Conservation (phyloP, 208 protist genomes). For the Leishmania martiniquensis region DNA sequence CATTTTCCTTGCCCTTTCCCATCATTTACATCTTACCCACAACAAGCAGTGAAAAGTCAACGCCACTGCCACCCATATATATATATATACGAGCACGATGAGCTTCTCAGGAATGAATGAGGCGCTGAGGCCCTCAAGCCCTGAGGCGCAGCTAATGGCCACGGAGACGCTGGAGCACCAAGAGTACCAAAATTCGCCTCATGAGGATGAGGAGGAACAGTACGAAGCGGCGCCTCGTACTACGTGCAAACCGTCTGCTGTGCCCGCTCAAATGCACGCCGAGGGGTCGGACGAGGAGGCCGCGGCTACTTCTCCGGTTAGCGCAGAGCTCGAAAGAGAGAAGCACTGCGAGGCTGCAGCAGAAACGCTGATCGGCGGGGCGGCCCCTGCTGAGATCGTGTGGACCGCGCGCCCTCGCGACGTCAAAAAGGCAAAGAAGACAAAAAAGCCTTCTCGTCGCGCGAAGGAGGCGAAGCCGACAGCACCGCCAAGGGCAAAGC, state of each 20-base stretch:
- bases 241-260: not conserved
- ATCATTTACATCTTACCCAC: not conserved
- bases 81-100: constrained; percentile 2
- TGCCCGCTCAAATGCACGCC: not conserved
- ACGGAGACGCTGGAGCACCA: not conserved
- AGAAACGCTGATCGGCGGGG: not conserved
- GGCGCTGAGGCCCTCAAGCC: constrained; percentile 9
- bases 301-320: not conserved
- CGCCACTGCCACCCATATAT: not conserved
- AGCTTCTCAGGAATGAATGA: constrained; percentile 8
- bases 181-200: not conserved
- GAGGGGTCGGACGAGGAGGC: not conserved
- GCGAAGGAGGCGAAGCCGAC: constrained; percentile 3
- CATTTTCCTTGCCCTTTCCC: no score
- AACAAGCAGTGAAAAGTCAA: not conserved
- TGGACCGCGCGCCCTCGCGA: constrained; percentile 11
- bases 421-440: constrained; percentile 8
- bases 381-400: not conserved
- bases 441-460: not conserved
- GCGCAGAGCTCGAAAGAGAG: not conserved
- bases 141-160: not conserved
- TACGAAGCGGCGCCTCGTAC: not conserved
- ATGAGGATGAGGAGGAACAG: not conserved
- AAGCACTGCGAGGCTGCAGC: not conserved
- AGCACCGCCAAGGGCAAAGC: constrained; percentile 26